Conservation (phyloP, 306 rosid species). For the Cicer cuneatum region DNA sequence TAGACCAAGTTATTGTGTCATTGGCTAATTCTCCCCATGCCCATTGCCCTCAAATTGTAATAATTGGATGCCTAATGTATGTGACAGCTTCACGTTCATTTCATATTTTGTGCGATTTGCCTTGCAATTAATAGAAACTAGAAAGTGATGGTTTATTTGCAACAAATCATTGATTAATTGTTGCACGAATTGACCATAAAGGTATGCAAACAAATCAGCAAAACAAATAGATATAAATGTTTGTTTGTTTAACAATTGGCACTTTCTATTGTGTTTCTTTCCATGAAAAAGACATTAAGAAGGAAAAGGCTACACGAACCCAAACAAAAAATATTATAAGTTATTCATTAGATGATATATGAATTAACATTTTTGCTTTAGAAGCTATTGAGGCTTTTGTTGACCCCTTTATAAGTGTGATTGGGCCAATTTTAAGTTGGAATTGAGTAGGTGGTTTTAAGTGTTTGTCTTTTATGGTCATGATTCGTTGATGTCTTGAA, state of each 20-base stretch:
- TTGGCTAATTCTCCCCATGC: neutral
- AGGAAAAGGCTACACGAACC: slow-evolving; percentile 32
- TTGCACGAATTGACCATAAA: slow-evolving; percentile 18
- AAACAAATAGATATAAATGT: slow-evolving; percentile 37
- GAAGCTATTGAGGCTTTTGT: neutral
- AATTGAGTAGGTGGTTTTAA: slow-evolving; percentile 36
- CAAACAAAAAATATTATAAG: slow-evolving; percentile 20
- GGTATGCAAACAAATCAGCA: slow-evolving; percentile 45
- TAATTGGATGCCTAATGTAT: neutral
- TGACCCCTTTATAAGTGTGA: slow-evolving; percentile 15
- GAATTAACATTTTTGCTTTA: neutral
- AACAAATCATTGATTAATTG: slow-evolving; percentile 35
- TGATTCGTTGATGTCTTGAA: slow-evolving; percentile 9
- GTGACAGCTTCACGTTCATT: slow-evolving; percentile 42
- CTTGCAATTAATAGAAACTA: neutral
- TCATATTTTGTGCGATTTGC: neutral
- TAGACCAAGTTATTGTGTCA: neutral
- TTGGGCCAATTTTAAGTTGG: slow-evolving; percentile 37
- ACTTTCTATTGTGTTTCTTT: slow-evolving; percentile 35
- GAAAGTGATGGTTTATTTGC: slow-evolving; percentile 17
- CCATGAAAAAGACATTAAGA: neutral
- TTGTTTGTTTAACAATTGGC: slow-evolving; percentile 35
- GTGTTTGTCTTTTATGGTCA: slow-evolving; percentile 43
- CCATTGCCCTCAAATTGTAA: neutral
- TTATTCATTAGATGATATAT: neutral